Evolutionary conservation across 352 stramenopile genomes (phyloP).

Genomic region (Globisporangium mamillatum): DNA sequence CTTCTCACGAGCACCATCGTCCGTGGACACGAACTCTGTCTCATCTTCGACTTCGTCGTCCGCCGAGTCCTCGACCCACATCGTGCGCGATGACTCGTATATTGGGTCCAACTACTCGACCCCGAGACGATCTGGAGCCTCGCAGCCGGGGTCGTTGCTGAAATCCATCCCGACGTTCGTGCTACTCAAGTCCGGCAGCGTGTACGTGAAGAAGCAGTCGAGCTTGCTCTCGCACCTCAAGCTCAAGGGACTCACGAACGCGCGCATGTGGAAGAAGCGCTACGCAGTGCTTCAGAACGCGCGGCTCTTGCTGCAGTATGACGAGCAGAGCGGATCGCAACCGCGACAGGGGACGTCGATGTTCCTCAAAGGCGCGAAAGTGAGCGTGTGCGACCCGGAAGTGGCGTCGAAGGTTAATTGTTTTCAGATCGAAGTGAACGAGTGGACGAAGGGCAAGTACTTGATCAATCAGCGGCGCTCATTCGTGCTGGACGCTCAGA

Average conservation of each 20-base stretch:
- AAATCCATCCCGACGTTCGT: conserved; percentile 37
- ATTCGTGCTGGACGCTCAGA: conserved; percentile 74
- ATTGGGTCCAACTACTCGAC: neutral
- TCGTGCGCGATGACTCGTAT: conserved; percentile 10
- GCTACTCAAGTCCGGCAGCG: conserved; percentile 56
- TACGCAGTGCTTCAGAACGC: conserved; percentile 72
- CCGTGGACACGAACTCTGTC: conserved; percentile 2
- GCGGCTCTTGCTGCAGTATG: conserved; percentile 66
- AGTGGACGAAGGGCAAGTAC: conserved; percentile 78
- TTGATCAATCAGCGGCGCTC: conserved; percentile 56
- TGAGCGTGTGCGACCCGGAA: conserved; percentile 68
- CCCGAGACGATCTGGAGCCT: neutral
- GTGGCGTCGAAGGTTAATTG: conserved; percentile 74
- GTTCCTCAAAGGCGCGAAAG: conserved; percentile 71
- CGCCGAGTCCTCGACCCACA: conserved; percentile 27
- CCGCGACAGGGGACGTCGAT: conserved; percentile 56
- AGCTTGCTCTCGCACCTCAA: conserved; percentile 79
- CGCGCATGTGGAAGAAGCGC: conserved; percentile 79
- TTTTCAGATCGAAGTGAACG: conserved; percentile 81
- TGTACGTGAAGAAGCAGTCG: conserved; percentile 81
- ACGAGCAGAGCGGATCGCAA: conserved; percentile 41
- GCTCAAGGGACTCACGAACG: conserved; percentile 50
- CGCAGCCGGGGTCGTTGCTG: conserved; percentile 12
- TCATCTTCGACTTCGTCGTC: conserved; percentile 14
- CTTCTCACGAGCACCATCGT: conserved; percentile 6